These are phyloP conservation scores for Aquilaria yunnanensis DNA, from an alignment of 345 rosid genomes.

Conservation along the genomic window DNA sequence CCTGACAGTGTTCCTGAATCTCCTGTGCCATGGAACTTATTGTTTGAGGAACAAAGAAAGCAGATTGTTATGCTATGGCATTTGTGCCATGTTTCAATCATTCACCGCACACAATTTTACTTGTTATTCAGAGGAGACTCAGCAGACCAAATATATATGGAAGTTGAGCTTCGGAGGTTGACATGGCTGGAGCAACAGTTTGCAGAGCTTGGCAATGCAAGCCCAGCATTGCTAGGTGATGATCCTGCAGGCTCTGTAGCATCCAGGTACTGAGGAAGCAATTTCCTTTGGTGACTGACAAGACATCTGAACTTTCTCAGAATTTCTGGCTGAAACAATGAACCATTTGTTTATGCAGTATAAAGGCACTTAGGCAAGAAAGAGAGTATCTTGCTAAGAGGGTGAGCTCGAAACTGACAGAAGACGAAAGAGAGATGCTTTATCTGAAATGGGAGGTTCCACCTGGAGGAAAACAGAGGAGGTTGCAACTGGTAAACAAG, in stretches of 20 bases:
- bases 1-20: conserved; percentile 33
- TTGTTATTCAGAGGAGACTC: conserved; percentile 79
- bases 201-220: conserved; percentile 94
- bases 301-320: background rate
- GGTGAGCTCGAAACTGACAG: conserved; percentile 63
- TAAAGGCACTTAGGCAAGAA: conserved; percentile 82
- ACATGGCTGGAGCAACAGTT: conserved; percentile 93
- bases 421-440: conserved; percentile 73
- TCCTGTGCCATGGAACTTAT: conserved; percentile 60
- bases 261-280: conserved; percentile 43
- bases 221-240: conserved; percentile 87
- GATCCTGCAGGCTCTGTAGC: conserved; percentile 89
- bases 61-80: conserved; percentile 97
- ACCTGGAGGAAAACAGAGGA: conserved; percentile 74
- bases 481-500: conserved; percentile 76
- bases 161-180: conserved; percentile 80
- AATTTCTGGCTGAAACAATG: background rate
- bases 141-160: conserved; percentile 82
- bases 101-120: conserved; percentile 87
- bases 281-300: background rate
- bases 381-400: conserved; percentile 83
- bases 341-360: conserved; percentile 27
- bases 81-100: conserved; percentile 84
- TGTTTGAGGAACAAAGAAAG: conserved; percentile 79
- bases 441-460: conserved; percentile 85